Base-by-base conservation (phyloP, 805 yeast genomes). In the Maudiozyma serrabonitensis region DNA sequence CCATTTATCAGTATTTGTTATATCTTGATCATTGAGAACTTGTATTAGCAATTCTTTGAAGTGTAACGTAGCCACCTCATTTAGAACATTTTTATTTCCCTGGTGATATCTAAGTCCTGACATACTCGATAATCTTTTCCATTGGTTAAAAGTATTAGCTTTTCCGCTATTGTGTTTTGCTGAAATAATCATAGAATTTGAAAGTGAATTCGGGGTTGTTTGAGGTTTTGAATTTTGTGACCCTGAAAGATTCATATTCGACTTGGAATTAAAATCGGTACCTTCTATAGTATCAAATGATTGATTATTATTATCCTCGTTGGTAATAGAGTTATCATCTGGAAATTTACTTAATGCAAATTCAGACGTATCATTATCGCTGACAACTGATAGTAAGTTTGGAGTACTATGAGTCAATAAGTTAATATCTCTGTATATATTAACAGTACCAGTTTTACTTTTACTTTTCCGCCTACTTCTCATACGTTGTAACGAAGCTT, bases 401-500 rank as follows among this genome's bases (percentile, higher is more conserved):
- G 73, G 69, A 0, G 71, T 57, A 41, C 69, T 67, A 25, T 61
- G 53, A n/a, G 60, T 59, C 8, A 62, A 52, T 23, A 60, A 45
- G 39, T 49, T 57, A 32, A 62, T 49, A 12, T 55, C 61, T 43
- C 54, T 56, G 35, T 57, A 55, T 1, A 55, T 19, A 28, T 60
- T 66, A 28, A 62, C 56, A 16, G 62, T 62, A 37, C 67, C 66
- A 25, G 69, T 61, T 52, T 59, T 73, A 52, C 71, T 69, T 56
- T 75, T 78, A 52, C 80, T 75, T 61, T 75, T 75, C 48, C 86
- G 66, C 51, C 86, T 70, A 41, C 78, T 76, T 50, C 75, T 71
- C 74, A 81, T 81, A 62, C 87, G 68, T 49, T 76, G 71, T 18
- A 81, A 58, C 0, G 86, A 80, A 0, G 86, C 85, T 56, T 80